Evolutionary conservation across 768 basidiomycete species (phyloP), one percentile per base, ranked within the genome.

Genomic region (Podaxis mareebaensis): DNA sequence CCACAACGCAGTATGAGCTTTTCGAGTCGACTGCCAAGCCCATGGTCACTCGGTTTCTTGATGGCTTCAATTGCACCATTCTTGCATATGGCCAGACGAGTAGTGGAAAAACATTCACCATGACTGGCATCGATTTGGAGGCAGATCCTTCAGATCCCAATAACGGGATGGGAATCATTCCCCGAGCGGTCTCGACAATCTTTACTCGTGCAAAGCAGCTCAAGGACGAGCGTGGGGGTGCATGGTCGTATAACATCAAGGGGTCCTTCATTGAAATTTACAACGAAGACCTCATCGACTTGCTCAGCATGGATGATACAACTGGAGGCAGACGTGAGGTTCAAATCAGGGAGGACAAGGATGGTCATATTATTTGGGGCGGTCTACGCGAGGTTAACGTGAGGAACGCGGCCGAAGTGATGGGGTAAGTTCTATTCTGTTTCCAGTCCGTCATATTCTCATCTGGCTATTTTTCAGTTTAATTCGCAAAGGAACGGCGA

Each of bases 51-150:
- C 90, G 92, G 67, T 96, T 96, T 73, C 72, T 94, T 33, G 93
- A 95, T 70, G 96, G 96, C 4, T 95, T 95, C 76, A 99, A 99
- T 78, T 96, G 96, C 66, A 99, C 97, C 11, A 91, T 99, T 60
- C 86, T 99, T 67, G 97, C 97, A 56, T 99, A 99, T 76, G 96
- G 96, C 40, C 96, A 98, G 75, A 98, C 96, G 2, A 93, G 92
- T 67, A 95, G 92, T 67, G 96, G 96, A 63, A 99, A 99, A 78
- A 95, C 93, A 0, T 95, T 94, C 75, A 95, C 96, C 48, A 99
- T 99, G 97, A 96, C 96, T 33, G 96, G 96, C 56, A 81, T 93
- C 58, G 95, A 96, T 78, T 83, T 96, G 46, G 93, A 96, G 66
- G 85, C 87, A 42, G 91, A 95, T 79, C 91, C 90, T 65, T 83